Evolutionary conservation across 23 red algal genomes (phyloP), one percentile per base, ranked within the genome.

Genomic region (Gracilariopsis chorda): DNA sequence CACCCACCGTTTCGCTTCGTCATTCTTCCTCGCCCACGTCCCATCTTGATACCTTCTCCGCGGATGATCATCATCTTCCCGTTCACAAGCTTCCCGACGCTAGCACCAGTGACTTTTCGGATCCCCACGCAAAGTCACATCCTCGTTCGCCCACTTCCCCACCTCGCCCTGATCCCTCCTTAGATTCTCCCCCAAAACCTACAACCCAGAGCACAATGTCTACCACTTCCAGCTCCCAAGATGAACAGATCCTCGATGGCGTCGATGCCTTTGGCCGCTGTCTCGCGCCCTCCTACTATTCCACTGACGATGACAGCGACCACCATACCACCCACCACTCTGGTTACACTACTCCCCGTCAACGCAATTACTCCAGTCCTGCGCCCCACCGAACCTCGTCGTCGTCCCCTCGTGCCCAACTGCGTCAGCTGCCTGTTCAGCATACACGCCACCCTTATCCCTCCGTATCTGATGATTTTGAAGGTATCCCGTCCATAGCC

Each of bases 401-500:
- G 30, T 25, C 55, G n/a, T 37, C 36, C 17, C 42, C 80, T 60
- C 42, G 43, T 60, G 14, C 49, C 36, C 51, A 28, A 6, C 25
- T 12, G 4, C 48, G 40, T 2, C 30, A 32, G 16, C 17, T 60
- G 80, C 28, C 58, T 43, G 71, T 71, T 44, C 44, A 45, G 45
- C 30, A 52, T 14, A 36, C 67, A 23, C 32, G 5, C 37, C 20
- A 70, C 19, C 82, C 82, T 4, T 86, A 86, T 52, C 82, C 82
- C 29, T 58, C 51, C 36, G 63, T 65, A 48, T 86, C 58, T 9
- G 48, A 37, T 32, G 42, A 89, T 61, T 89, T 89, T 76, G 65
- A 64, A 23, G 88, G 88, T 11, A 51, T 91, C 4, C 88, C 88
- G 0, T 49, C 56, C 7, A 45, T 29, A 29, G 74, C 88, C 25